phyloP scores from a whole-genome alignment of 192 early-diverging fungal species.

The Physocladia obscura region DNA sequence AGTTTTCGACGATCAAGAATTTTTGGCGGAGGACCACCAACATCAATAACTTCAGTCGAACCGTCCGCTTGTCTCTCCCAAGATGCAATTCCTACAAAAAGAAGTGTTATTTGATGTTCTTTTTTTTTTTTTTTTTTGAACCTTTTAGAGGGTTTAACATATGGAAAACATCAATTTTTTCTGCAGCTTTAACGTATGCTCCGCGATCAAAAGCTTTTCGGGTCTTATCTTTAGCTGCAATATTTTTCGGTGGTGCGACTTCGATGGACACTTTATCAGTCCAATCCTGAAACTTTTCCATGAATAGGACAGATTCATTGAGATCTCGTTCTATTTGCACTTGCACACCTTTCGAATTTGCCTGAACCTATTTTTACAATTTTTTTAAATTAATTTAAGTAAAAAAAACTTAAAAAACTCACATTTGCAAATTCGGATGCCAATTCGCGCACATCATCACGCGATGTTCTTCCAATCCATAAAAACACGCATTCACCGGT shows the following conservation, averaged over 20 bases:
- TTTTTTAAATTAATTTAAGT: not conserved
- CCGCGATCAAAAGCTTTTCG: constrained; percentile 37
- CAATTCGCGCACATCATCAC: constrained; percentile 5
- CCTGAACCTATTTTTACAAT: not conserved
- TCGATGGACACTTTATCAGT: constrained; percentile 28
- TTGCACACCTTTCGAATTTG: not conserved
- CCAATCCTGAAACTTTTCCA: constrained; percentile 43
- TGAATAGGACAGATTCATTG: constrained; percentile 35
- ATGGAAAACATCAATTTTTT: constrained; percentile 21
- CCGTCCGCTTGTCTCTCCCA: constrained; percentile 30
- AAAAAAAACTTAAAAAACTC: not conserved
- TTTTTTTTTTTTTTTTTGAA: too few species aligned
- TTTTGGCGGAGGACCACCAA: constrained; percentile 31
- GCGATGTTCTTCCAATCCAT: constrained; percentile 30
- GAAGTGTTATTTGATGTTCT: too few species aligned
- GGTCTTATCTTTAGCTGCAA: constrained; percentile 35
- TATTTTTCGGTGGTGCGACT: constrained; percentile 26
- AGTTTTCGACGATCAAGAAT: constrained; percentile 33
- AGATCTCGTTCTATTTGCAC: constrained; percentile 27
- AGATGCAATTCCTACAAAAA: constrained; percentile 29
- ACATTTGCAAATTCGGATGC: constrained; percentile 26
- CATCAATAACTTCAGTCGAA: constrained; percentile 3
- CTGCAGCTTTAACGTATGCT: constrained; percentile 2
- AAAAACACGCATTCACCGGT: constrained; percentile 24
- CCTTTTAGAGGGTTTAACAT: constrained; percentile 35